Evolutionary conservation across 805 yeast genomes (phyloP).

Genomic region (Saturnispora bothae): DNA sequence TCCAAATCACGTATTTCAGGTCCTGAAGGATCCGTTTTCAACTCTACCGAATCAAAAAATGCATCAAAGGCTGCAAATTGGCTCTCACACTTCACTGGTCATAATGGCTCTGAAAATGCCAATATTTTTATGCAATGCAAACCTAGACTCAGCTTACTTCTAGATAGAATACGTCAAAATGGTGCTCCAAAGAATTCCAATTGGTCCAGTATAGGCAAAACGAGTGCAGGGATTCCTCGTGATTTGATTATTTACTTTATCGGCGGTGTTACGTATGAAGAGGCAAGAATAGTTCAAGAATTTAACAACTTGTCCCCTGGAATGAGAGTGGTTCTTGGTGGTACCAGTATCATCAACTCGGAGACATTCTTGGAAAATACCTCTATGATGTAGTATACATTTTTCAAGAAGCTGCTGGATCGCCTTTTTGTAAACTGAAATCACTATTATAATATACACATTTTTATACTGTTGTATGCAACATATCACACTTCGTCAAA

Average conservation of each 20-base stretch:
- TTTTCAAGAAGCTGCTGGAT: too few relatives aligned
- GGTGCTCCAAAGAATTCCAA: slow-evolving; percentile 13
- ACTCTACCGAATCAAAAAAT: slow-evolving; percentile 13
- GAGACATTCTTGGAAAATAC: slow-evolving; percentile 27
- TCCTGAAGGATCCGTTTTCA: slow-evolving; percentile 25
- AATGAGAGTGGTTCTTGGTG: slow-evolving; percentile 70
- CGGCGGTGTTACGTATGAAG: slow-evolving; percentile 92
- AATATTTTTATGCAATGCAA: slow-evolving; percentile 87
- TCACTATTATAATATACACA: too few relatives aligned
- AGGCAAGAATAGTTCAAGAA: slow-evolving; percentile 71
- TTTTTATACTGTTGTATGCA: too few relatives aligned
- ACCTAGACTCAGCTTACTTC: slow-evolving; percentile 52
- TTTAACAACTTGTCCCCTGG: slow-evolving; percentile 47
- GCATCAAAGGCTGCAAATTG: slow-evolving; percentile 19
- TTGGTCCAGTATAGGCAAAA: slow-evolving; percentile 17
- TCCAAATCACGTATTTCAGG: slow-evolving; percentile 30
- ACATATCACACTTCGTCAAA: too few relatives aligned
- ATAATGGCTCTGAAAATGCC: slow-evolving; percentile 33
- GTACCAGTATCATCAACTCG: slow-evolving; percentile 51
- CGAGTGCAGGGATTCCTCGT: slow-evolving; percentile 31
- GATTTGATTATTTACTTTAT: slow-evolving; percentile 64
- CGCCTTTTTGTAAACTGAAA: too few relatives aligned
- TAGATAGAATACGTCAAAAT: slow-evolving; percentile 33
- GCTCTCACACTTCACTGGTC: slow-evolving; percentile 26
- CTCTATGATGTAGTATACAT: slow-evolving; percentile 10